Conservation (phyloP, 768 basidiomycete genomes). For the Termitomyces sp. region DNA sequence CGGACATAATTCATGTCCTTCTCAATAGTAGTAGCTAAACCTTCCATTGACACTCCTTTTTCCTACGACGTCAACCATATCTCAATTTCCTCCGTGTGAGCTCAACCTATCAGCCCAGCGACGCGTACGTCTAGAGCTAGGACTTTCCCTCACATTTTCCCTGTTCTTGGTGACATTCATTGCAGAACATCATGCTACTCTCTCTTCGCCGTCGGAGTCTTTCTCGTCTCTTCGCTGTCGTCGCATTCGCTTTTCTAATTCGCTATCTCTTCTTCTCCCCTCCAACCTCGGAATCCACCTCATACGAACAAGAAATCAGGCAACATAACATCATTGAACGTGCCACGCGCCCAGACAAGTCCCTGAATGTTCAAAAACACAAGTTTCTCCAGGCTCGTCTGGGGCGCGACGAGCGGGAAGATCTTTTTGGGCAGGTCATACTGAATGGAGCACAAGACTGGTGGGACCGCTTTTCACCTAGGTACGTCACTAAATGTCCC, state of each 20-base stretch:
- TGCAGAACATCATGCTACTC: slow-evolving; percentile 29
- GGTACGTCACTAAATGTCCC: slow-evolving; percentile 47
- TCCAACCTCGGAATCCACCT: slow-evolving; percentile 31
- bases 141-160: neutral
- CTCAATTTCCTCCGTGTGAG: neutral
- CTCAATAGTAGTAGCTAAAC: neutral
- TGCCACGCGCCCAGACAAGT: slow-evolving; percentile 61
- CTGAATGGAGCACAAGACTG: slow-evolving; percentile 79
- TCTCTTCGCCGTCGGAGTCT: slow-evolving; percentile 48
- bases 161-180: neutral
- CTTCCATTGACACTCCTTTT: neutral
- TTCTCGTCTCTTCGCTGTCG: slow-evolving; percentile 36
- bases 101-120: neutral
- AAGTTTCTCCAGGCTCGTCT: slow-evolving; percentile 85
- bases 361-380: slow-evolving; percentile 85
- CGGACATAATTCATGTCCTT: neutral
- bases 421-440: slow-evolving; percentile 75
- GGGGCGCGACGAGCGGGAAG: slow-evolving; percentile 81
- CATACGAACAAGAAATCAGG: slow-evolving; percentile 42
- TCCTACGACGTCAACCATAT: neutral
- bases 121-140: no score
- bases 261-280: slow-evolving; percentile 33
- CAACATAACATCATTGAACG: slow-evolving; percentile 54
- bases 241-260: slow-evolving; percentile 28
- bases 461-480: slow-evolving; percentile 92